phyloP scores from a whole-genome alignment of 805 yeast species.

The Pichia nanzhaoensis region DNA sequence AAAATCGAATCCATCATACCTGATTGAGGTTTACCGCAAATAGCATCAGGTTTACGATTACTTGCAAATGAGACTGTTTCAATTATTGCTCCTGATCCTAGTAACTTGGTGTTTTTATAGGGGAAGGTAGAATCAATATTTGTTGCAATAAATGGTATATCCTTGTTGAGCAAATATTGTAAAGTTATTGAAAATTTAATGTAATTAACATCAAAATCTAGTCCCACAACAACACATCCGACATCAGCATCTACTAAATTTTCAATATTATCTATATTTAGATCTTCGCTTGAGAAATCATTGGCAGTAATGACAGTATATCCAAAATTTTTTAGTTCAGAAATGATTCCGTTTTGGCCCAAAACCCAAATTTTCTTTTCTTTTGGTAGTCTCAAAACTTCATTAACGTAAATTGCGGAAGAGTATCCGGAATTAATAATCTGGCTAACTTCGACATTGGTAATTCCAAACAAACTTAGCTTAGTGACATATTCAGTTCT shows the following conservation, averaged over 20 bases:
- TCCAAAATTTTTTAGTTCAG: conserved; percentile 71
- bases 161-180: conserved; percentile 65
- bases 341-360: conserved; percentile 82
- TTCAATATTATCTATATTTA: conserved; percentile 49
- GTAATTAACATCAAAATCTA: conserved; percentile 72
- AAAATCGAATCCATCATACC: conserved; percentile 88
- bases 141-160: conserved; percentile 78
- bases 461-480: conserved; percentile 55
- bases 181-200: conserved; percentile 74
- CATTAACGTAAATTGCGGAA: conserved; percentile 75
- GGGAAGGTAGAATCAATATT: conserved; percentile 96
- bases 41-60: conserved; percentile 70
- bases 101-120: conserved; percentile 72
- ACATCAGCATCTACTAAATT: conserved; percentile 65
- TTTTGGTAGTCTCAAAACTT: conserved; percentile 67
- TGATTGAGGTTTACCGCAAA: conserved; percentile 85
- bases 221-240: conserved; percentile 86
- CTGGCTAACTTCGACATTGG: conserved; percentile 45
- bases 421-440: conserved; percentile 92
- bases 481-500: conserved; percentile 69
- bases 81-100: conserved; percentile 93
- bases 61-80: conserved; percentile 67
- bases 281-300: conserved; percentile 34
- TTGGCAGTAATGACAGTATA: conserved; percentile 65
- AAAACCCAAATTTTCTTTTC: conserved; percentile 80